phyloP scores from a whole-genome alignment of 1,284 basidiomycete genomes.

The Limonomyces culmigenus region DNA sequence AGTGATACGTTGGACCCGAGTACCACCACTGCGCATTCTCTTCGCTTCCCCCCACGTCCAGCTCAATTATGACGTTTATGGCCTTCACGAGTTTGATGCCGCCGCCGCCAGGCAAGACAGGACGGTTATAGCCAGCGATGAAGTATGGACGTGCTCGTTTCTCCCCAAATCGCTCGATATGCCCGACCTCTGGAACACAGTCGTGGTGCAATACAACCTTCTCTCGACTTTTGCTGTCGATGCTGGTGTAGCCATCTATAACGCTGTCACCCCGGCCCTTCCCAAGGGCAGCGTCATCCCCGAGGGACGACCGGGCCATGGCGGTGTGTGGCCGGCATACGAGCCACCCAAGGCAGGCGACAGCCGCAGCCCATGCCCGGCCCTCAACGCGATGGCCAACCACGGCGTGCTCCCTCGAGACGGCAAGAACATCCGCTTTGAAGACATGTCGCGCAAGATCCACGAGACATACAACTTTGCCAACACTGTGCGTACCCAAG shows the following conservation, averaged over 20 bases:
- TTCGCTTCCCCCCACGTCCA: no score
- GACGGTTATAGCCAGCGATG: no score
- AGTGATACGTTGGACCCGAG: background rate
- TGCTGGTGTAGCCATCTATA: no score
- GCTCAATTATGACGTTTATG: no score
- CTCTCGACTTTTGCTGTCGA: no score
- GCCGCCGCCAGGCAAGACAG: no score
- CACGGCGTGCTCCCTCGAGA: slow-evolving; percentile 46
- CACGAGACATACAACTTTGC: slow-evolving; percentile 51
- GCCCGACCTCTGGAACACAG: no score
- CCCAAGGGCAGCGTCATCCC: slow-evolving; percentile 10
- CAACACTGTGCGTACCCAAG: no score
- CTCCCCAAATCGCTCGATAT: no score
- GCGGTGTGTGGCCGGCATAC: slow-evolving; percentile 57
- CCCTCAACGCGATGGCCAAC: slow-evolving; percentile 28
- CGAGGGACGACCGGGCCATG: slow-evolving; percentile 31
- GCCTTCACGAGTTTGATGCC: no score
- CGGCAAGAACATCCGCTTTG: slow-evolving; percentile 51
- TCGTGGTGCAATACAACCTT: no score
- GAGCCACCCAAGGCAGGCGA: slow-evolving; percentile 37
- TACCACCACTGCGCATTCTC: background rate
- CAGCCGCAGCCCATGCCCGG: slow-evolving; percentile 41
- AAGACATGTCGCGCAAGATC: slow-evolving; percentile 29
- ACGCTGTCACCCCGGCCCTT: background rate
- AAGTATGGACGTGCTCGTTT: no score